Base-by-base conservation (phyloP, 805 yeast species). In the Nakazawaea peltata region DNA sequence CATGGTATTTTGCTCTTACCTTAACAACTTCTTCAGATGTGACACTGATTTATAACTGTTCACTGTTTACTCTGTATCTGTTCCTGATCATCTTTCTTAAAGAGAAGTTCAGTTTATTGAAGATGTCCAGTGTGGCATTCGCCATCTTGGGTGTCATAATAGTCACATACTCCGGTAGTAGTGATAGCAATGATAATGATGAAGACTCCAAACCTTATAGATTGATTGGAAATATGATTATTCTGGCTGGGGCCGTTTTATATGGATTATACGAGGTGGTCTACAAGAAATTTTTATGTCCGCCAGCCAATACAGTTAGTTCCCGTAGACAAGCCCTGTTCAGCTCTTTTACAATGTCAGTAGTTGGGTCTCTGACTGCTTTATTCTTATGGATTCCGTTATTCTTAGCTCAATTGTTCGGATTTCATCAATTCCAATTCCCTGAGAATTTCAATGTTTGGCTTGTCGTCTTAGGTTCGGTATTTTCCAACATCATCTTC, bases 11-110 rank as follows among this genome's bases (percentile, higher is more conserved):
- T 13, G 81, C 95, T 9, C 83, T 86, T 76, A 67, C 77, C 21
- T 57, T 82, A 50, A 77, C 94, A 1, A 81, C 87, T 19, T 85
- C 94, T 0, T 68, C 85, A 3, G 95, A 86, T 48, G 81, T 86
- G 25, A 86, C 95, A 2, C 95, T 95, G 3, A 85, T 85, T 41
- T 86, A 85, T 59, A 85, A 86, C 59, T 84, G 92, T 52, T 79
- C 90, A 12, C 94, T 95, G 0, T 86, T 86, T 53, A 80, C 88
- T 4, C 95, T 95, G 0, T 79, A 86, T 49, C 71, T 83, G 12
- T 85, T 86, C 56, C 85, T 94, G 3, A 77, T 86, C 19, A 83
- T 87, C 1, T 55, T 86, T 15, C 61, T 86, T 33, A 61, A 71
- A 23, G 95, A 86, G 48, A 61, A 56, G 32, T 74, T 84, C 47